These are phyloP conservation scores for Capillidium rhysosporum DNA, from an alignment of 371 early-diverging fungal genomes.

Conservation along the genomic window DNA sequence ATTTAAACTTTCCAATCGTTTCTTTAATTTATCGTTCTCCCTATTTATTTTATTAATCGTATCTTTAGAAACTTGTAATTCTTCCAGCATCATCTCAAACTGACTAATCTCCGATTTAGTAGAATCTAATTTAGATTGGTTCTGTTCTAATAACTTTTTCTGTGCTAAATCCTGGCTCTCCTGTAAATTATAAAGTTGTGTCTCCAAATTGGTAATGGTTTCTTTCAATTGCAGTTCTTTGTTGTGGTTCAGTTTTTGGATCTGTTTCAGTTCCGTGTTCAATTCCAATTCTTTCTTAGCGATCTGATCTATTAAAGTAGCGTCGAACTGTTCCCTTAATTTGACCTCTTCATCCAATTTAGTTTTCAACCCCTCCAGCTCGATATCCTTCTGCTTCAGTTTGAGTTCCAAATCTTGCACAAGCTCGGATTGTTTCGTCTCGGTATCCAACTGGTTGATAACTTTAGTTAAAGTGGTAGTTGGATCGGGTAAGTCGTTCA, in stretches of 20 bases:
- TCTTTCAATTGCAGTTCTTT: conserved; percentile 15
- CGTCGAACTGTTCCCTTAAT: not conserved
- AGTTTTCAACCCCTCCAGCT: conserved; percentile 20
- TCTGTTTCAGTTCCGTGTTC: conserved; percentile 14
- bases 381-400: conserved; percentile 15
- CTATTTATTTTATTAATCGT: not conserved
- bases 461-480: conserved; percentile 28
- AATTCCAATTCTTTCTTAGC: conserved; percentile 25
- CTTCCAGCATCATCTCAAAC: not conserved
- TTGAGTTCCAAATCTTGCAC: conserved; percentile 26
- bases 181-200: not conserved
- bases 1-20: not conserved
- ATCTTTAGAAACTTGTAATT: not conserved
- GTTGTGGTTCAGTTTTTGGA: conserved; percentile 15
- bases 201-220: conserved; percentile 9
- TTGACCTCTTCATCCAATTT: conserved; percentile 7
- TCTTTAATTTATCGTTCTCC: not conserved
- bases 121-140: not conserved
- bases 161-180: conserved; percentile 3
- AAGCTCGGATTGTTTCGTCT: conserved; percentile 26
- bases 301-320: conserved; percentile 16
- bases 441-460: conserved; percentile 18
- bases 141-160: not conserved
- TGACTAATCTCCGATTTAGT: not conserved
- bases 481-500: conserved; percentile 78